phyloP scores from a whole-genome alignment of 306 rosid genomes.

The Fragaria nilgerrensis region DNA sequence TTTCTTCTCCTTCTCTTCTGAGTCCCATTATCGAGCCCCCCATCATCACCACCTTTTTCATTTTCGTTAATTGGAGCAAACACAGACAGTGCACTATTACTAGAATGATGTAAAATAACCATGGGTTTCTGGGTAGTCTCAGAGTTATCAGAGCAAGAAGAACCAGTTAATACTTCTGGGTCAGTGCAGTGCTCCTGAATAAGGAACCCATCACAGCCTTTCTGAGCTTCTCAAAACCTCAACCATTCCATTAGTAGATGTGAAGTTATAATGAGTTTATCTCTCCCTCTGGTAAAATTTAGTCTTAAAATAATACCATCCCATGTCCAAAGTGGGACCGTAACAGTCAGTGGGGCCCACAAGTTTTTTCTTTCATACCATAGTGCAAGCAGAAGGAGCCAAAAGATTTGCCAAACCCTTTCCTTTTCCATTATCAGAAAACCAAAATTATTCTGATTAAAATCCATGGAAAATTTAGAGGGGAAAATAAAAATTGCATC shows the following conservation, averaged over 20 bases:
- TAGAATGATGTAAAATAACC: not conserved
- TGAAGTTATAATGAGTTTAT: no score
- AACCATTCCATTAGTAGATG: not conserved
- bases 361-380: not conserved
- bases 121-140: not conserved
- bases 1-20: not conserved
- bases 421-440: not conserved
- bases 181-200: not conserved
- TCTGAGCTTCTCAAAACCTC: not conserved
- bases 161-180: not conserved
- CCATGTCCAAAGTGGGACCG: not conserved
- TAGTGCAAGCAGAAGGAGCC: not conserved
- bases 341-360: not conserved
- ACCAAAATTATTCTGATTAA: not conserved
- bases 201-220: not conserved
- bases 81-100: not conserved
- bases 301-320: not conserved
- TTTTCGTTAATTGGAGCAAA: not conserved
- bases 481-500: not conserved
- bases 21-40: not conserved
- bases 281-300: not conserved
- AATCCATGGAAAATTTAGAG: not conserved
- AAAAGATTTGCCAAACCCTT: conserved; percentile 20
- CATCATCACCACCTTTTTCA: not conserved
- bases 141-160: not conserved